Base-by-base conservation (phyloP, 441 rosid genomes). In the Pelargonium australe region DNA sequence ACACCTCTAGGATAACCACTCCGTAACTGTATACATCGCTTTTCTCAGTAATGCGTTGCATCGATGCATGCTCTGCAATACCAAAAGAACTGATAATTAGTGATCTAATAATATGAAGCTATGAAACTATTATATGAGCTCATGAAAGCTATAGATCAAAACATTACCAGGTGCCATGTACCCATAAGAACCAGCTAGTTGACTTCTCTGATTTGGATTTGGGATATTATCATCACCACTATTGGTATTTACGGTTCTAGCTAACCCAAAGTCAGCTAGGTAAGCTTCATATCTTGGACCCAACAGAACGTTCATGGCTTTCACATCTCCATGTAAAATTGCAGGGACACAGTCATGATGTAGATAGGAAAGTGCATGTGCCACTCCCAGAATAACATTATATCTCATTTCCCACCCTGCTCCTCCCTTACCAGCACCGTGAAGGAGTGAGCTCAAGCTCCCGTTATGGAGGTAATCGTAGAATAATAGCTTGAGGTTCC, bases 1-100 rank as follows among this genome's bases (percentile, higher is more conserved):
- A 72, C 16, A 94, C 88, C 79, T 94, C 98, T 34, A 94, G 70
- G 13, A 94, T 71, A 43, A 94, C 89, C 47, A 91, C 85, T 7
- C 98, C 98, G 8, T 74, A 94, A 67, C 99, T 91, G 80, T 89
- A 94, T 65, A 94, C 92, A 25, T 94, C 97, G 37, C 96, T 94
- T 75, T 86, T 91, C 75, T 91, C 96, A 0, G 89, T 87, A 45
- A 94, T 86, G 6, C 79, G 78, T 80, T 83, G 95, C 85, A 78
- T 79, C n/a, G 91, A 86, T 41, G 89, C 97, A 76, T 89, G 97
- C 69, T 94, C 99, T 94, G 79, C 60, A 67, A 70, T 11, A 12
- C 69, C 61, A 55, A 25, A 17, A 14, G 19, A 31, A 16, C 12
- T 1, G n/a, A n/a, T 5, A 2, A 34, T 16, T 34, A 43, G 17